Base-by-base conservation (phyloP, 208 protist genomes). In the Wallacemonas sp. region DNA sequence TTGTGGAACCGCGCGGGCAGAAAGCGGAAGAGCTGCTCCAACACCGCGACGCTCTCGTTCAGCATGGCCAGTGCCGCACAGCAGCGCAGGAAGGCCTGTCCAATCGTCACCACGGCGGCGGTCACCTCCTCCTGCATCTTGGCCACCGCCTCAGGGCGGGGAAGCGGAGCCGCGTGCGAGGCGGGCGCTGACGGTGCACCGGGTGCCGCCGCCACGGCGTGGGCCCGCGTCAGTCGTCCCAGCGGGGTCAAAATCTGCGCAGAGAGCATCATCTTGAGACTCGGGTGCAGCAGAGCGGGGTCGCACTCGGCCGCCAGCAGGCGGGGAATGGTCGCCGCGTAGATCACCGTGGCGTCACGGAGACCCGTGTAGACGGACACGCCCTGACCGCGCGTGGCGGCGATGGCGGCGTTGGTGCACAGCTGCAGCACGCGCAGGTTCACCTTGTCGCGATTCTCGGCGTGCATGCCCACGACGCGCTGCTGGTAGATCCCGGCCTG, bases 331-430 rank as follows among this genome's bases (percentile, higher is more conserved):
- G 70, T 67, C 18, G 57, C 25, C 44, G 79, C 77, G 76, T 80
- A 86, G 2, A 82, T 28, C 22, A 16, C n/a, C 59, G 87, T 72
- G 16, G 75, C 72, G 10, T 62, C 23, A 2, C 59, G 57, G 32
- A 91, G 73, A 18, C 74, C 73, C 3, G 20, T 57, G 28, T 65
- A 41, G 16, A 75, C 74, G 7, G 41, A 42, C 4, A 33, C 12
- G 1, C 33, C 18, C 0, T 79, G 79, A 1, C 77, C 87, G 49
- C 81, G 82, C 25, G 79, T 70, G 20, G 82, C 82, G 2, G 86
- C 87, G 54, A 93, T 91, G 25, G 86, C 79, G 38, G 85, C 82
- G 63, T 95, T 95, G 32, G 87, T 87, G 32, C 81, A 84, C 23
- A 83, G 70, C 48, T 83, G 57, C 50, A 92, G 45, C 48, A 79